Conservation (phyloP, 371 early-diverging fungal species). For the Syncephalastrum contaminatum region DNA sequence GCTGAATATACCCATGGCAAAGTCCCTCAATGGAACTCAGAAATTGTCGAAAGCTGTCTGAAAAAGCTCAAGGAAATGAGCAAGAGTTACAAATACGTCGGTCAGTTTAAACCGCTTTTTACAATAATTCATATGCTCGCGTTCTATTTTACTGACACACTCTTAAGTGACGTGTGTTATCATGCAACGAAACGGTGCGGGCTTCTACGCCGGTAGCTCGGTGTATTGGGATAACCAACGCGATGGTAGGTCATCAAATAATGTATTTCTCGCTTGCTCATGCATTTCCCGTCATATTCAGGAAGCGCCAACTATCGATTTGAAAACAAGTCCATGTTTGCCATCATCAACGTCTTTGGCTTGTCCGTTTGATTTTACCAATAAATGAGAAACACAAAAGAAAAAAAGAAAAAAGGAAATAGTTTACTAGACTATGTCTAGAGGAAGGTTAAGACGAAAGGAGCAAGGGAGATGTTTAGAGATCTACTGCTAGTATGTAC, state of each 20-base stretch:
- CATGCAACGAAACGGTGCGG: slow-evolving; percentile 77
- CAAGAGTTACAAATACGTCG: slow-evolving; percentile 75
- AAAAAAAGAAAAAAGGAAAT: slow-evolving; percentile 3
- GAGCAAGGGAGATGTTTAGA: not conserved
- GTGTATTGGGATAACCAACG: slow-evolving; percentile 70
- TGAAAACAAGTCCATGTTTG: slow-evolving; percentile 70
- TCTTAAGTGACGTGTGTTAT: slow-evolving; percentile 65
- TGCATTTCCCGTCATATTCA: slow-evolving; percentile 9
- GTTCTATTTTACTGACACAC: slow-evolving; percentile 1
- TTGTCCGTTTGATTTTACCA: slow-evolving; percentile 30
- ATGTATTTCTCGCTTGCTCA: not conserved
- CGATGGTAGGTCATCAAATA: slow-evolving; percentile 14
- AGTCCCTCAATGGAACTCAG: slow-evolving; percentile 68
- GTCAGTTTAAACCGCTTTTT: slow-evolving; percentile 31
- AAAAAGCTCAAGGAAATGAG: slow-evolving; percentile 63
- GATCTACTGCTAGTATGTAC: not conserved
- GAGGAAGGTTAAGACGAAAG: not conserved
- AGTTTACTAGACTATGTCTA: not conserved
- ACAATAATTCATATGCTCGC: not conserved
- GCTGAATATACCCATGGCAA: slow-evolving; percentile 67
- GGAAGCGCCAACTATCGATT: slow-evolving; percentile 66
- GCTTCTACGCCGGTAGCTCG: slow-evolving; percentile 71
- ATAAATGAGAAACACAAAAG: not conserved
- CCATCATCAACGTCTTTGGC: slow-evolving; percentile 65
- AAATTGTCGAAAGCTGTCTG: slow-evolving; percentile 64